Conservation (phyloP, 2,329 filamentous ascomycete species). For the Colletotrichum aenigma region DNA sequence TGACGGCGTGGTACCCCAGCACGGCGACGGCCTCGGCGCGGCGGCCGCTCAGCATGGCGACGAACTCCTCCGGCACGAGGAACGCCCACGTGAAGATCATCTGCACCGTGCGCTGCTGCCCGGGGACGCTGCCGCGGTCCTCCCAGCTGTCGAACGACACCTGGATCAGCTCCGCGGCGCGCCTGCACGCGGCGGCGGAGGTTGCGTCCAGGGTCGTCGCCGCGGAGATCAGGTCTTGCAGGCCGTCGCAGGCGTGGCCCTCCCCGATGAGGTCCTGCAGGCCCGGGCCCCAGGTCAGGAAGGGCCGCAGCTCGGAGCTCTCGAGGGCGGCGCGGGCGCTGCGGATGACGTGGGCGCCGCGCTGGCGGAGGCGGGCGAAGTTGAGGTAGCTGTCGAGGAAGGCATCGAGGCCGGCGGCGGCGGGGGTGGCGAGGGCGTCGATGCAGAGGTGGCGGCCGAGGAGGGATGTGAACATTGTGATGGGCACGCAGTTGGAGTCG, state of each 20-base stretch:
- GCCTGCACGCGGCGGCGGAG: slow-evolving; percentile 10
- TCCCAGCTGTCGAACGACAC: slow-evolving; percentile 3
- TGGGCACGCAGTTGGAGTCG: slow-evolving; percentile 32
- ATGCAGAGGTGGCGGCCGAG: slow-evolving; percentile 38
- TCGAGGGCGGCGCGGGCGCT: background rate
- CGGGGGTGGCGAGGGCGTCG: slow-evolving; percentile 32
- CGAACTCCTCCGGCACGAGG: slow-evolving; percentile 25
- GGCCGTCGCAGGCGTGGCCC: background rate
- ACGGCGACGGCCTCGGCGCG: slow-evolving; percentile 29
- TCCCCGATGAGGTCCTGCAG: background rate
- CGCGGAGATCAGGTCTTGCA: slow-evolving; percentile 22
- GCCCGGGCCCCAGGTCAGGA: background rate
- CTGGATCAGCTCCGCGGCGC: slow-evolving; percentile 25
- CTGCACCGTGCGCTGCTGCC: slow-evolving; percentile 19
- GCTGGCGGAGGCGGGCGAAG: slow-evolving; percentile 28
- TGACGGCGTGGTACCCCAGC: slow-evolving; percentile 29
- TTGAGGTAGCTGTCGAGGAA: slow-evolving; percentile 34
- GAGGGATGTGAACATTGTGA: slow-evolving; percentile 36
- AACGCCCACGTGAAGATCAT: slow-evolving; percentile 32
- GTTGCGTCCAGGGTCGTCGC: slow-evolving; percentile 24
- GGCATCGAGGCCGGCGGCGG: slow-evolving; percentile 22
- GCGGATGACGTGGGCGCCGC: slow-evolving; percentile 23
- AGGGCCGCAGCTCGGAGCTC: background rate
- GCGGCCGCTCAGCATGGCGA: slow-evolving; percentile 23
- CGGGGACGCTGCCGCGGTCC: background rate